Percentiles rank a stretch among this genome's conserved stretches.
Conservation (phyloP, 331 rosid species). For the Pyrus hybrid region DNA sequence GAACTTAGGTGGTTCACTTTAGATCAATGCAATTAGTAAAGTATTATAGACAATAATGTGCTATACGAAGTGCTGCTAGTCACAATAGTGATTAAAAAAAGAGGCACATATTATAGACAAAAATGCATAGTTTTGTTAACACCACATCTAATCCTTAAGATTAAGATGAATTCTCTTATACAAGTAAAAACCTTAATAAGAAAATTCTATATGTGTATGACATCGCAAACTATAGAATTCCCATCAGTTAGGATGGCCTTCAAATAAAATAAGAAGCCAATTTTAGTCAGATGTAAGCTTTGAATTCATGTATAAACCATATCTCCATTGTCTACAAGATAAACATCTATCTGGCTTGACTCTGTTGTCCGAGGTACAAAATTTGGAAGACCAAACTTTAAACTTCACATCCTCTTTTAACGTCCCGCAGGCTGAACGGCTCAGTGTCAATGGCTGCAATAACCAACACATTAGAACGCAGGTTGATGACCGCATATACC, state of each 20-base stretch:
- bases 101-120: too few species aligned
- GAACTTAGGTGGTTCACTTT: not conserved
- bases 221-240: not conserved
- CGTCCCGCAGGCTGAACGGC: constrained; percentile 40
- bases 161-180: too few species aligned
- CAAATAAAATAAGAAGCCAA: not conserved
- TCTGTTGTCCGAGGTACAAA: constrained; percentile 45
- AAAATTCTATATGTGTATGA: too few species aligned
- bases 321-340: constrained; percentile 52
- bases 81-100: too few species aligned
- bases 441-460: constrained; percentile 31
- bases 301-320: not conserved
- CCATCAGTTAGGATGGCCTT: not conserved
- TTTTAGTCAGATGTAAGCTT: too few species aligned
- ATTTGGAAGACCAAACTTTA: constrained; percentile 49
- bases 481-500: too few species aligned
- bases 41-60: too few species aligned
- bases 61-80: too few species aligned
- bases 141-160: too few species aligned
- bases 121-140: too few species aligned
- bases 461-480: not conserved
- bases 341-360: constrained; percentile 38
- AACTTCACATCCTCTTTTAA: constrained; percentile 13
- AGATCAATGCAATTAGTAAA: too few species aligned
- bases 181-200: too few species aligned